Base-by-base conservation (phyloP, 225 moss, liverwort and hornwort genomes). In the Climacium dendroides region DNA sequence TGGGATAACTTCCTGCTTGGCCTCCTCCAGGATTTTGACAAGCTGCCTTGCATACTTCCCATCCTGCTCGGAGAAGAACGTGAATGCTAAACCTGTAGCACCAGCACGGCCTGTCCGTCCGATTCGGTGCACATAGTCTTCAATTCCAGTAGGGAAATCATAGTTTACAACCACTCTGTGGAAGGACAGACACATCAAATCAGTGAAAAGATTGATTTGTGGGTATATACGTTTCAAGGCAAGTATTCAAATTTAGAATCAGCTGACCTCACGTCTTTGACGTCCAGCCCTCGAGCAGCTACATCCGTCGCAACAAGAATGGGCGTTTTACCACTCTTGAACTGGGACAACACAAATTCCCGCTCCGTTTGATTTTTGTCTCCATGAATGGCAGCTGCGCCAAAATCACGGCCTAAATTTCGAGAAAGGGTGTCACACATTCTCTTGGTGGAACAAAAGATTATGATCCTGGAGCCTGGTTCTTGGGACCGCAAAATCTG, bases 71-170 rank as follows among this genome's bases (percentile, higher is more conserved):
- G 97, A 95, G 72, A 97, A 95, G 88, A 97, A 97, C 5, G 97
- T 97, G 81, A 95, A 94, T 4, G 97, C 97, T 72, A 93, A 64
- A 39, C 97, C 96, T 57, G 96, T 97, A 16, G 97, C 97, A 83
- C 97, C 97, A n/a, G 97, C 97, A 71, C 97, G 93, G 41, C 97
- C 97, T 43, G 97, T 97, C 59, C 97, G 90, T 53, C 97, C 97
- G 78, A 97, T 97, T 80, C 97, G 93, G 78, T 97, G 97, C 12
- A 97, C 97, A 64, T 96, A 97, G 62, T 97, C 97, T 89, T 97
- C 97, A 32, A 97, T 95, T 74, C 97, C 96, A 58, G 96, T 95
- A 4, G 97, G 96, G 41, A 97, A 97, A 90, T 97, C 97, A 48
- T 95, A 97, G 86, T 97, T 97, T 19, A 97, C 90, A 30, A 97